Evolutionary conservation across 768 basidiomycete genomes (phyloP).

Genomic region (Boletus rubroflammeus): DNA sequence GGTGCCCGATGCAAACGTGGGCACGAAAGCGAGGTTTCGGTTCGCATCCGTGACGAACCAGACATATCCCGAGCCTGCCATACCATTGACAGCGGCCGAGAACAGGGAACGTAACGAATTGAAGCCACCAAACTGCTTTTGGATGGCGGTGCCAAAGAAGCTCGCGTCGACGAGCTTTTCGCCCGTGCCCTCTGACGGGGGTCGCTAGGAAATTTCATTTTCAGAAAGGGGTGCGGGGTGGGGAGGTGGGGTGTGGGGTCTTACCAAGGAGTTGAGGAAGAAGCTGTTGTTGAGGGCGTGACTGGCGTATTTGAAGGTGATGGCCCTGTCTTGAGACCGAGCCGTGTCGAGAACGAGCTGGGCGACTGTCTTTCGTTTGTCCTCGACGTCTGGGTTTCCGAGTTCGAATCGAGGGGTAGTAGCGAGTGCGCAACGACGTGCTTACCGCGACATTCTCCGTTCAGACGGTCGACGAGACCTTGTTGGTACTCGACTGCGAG

Average conservation of each 20-base stretch:
- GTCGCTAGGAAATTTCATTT: conserved; percentile 23
- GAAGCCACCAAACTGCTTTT: conserved; percentile 56
- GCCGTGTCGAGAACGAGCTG: conserved; percentile 74
- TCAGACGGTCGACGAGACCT: conserved; percentile 74
- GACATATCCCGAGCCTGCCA: conserved; percentile 77
- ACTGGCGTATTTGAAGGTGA: conserved; percentile 89
- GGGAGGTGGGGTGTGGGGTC: conserved; percentile 30
- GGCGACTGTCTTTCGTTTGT: conserved; percentile 54
- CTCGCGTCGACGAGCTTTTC: conserved; percentile 20
- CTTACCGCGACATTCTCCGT: conserved; percentile 70
- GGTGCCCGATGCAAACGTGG: conserved; percentile 88
- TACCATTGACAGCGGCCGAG: conserved; percentile 71
- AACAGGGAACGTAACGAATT: conserved; percentile 70
- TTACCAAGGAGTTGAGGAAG: conserved; percentile 83
- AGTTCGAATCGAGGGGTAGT: background rate
- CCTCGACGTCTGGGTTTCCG: conserved; percentile 44
- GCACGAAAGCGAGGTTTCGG: conserved; percentile 66
- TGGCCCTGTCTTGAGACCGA: conserved; percentile 48
- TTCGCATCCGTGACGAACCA: conserved; percentile 79
- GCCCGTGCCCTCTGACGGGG: conserved; percentile 26
- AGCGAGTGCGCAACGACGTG: background rate
- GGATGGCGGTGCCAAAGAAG: conserved; percentile 20
- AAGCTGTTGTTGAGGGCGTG: conserved; percentile 93
- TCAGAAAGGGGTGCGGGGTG: background rate
- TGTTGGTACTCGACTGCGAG: conserved; percentile 83